Base-by-base conservation (phyloP, 2,329 filamentous ascomycete genomes). In the Helotiales sp. region DNA sequence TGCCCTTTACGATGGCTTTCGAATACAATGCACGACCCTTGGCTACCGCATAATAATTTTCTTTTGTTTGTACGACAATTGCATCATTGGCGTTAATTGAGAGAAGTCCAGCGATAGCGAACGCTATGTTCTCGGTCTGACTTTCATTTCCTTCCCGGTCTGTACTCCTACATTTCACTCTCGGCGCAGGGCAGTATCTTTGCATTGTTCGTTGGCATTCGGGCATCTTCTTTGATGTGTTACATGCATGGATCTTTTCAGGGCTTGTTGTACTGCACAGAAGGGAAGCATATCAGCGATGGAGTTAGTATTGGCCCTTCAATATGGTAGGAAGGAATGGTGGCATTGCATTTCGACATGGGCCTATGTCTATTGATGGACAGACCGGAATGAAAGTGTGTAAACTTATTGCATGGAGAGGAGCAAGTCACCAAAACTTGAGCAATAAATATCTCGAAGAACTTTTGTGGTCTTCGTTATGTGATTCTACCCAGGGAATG, bases 401-500 rank as follows among this genome's bases (percentile, higher is more conserved):
- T 44, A 44, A 4, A 24, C 9, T 44, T 25, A 24, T 15, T 40
- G 22, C 40, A 27, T 44, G 40, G 27, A 25, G 40, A 15, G 27
- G 22, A 44, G 40, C 5, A 44, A 25, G 22, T 15, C 8, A 42
- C 40, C 24, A n/a, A n/a, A n/a, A n/a, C n/a, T n/a, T n/a, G 40
- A 24, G 22, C 22, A 44, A 44, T 44, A 44, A 24, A 24, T 25
- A 3, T 44, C 22, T 25, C 12, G 22, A 44, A 8, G 24, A 25
- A 4, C 5, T 25, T 44, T 25, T 12, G 27, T 15, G 13, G 2
- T 27, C 22, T 5, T 25, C 27, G 40, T 44, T 19, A 9, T 44
- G 22, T 44, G 40, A 44, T 13, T 34, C 31, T 44, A 81, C 48
- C 74, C 72, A 33, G 84, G 84, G 70, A 81, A 86, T 7, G 84